Evolutionary conservation across 768 basidiomycete genomes (phyloP), one percentile per base, ranked within the genome.

Genomic region (Rossbeevera mucosa): DNA sequence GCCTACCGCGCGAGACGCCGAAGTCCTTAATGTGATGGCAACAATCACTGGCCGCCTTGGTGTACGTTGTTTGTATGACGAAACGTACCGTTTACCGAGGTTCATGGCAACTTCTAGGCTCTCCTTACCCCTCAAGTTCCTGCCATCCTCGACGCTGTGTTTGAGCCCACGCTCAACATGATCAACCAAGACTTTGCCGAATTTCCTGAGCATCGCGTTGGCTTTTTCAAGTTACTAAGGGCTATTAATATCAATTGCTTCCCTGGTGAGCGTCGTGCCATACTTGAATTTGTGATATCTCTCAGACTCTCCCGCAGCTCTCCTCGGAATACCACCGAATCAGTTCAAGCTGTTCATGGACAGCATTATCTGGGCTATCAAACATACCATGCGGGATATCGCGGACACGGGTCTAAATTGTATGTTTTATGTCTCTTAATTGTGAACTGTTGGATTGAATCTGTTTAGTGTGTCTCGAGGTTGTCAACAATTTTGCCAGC

Each of bases 131-230:
- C 93, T 5, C 94, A 97, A 81, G 88, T 98, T 16, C 89, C 91
- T 3, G 88, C 95, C 8, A 89, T 96, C 53, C 79, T 99, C 46
- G 95, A 98, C 63, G 94, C 95, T 9, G 91, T 98, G 44, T 98
- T 99, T 65, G 94, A 97, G 70, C 90, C 91, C 41, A 99, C 96
- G 4, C 74, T 99, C 53, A 87, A 85, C 62, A 99, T 98, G 96
- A 99, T 99, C 69, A 98, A 97, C 71, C 91, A 96, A 78, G 95
- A 99, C 75, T 95, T 98, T 60, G 76, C 94, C n/a, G 96, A 98
- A 71, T 99, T 81, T 74, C 96, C 96, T 8, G 96, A 99, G 67
- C 95, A 98, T 67, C 90, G 96, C 53, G 85, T 87, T 36, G 95
- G 94, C 50, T 95, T 99, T 81, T 99, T 92, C 80, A 94, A 91